phyloP scores from a whole-genome alignment of 768 basidiomycete genomes.

The Fomitopsis pulvina region DNA sequence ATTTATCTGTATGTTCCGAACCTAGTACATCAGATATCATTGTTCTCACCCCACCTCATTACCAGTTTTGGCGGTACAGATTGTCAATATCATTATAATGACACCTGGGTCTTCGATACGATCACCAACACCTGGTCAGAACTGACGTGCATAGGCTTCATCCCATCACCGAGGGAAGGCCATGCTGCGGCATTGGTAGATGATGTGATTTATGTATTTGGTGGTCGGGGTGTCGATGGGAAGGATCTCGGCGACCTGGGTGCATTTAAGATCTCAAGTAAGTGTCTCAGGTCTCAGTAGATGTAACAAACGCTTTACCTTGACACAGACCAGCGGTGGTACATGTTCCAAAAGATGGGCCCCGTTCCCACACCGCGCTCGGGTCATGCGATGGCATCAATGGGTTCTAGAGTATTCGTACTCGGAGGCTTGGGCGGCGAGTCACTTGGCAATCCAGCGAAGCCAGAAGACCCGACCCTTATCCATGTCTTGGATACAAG shows the following conservation, averaged over 20 bases:
- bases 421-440: slow-evolving; percentile 96
- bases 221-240: slow-evolving; percentile 94
- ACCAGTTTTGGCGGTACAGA: slow-evolving; percentile 96
- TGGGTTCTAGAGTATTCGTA: slow-evolving; percentile 84
- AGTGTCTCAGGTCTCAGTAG: slow-evolving; percentile 26
- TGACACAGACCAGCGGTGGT: slow-evolving; percentile 90
- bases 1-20: slow-evolving; percentile 65
- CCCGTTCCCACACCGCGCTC: slow-evolving; percentile 88
- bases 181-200: slow-evolving; percentile 96
- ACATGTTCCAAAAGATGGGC: slow-evolving; percentile 99
- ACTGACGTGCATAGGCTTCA: slow-evolving; percentile 92
- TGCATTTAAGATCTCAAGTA: slow-evolving; percentile 96
- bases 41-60: neutral
- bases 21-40: neutral
- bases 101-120: slow-evolving; percentile 93
- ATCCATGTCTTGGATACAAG: slow-evolving; percentile 96
- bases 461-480: slow-evolving; percentile 70
- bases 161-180: slow-evolving; percentile 92
- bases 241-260: slow-evolving; percentile 92
- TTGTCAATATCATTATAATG: slow-evolving; percentile 98
- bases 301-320: neutral
- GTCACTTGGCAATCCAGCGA: slow-evolving; percentile 58
- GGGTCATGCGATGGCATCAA: slow-evolving; percentile 97
- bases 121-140: slow-evolving; percentile 81
- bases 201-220: slow-evolving; percentile 97